Evolutionary conservation across 1,139 yeast species (phyloP).

Genomic region (Pichia cactophila): DNA sequence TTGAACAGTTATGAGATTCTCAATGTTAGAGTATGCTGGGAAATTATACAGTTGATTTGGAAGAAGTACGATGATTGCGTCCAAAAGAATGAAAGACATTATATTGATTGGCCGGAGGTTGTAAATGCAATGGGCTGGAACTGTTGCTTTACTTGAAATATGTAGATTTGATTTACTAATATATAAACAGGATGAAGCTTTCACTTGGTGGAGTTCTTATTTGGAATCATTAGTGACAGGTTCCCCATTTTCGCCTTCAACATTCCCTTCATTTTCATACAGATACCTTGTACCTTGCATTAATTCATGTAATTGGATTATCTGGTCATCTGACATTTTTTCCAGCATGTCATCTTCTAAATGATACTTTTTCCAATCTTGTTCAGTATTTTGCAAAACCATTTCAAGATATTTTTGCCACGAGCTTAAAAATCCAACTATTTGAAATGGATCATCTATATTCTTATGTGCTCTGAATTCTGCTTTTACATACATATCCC

Average conservation of each 20-base stretch:
- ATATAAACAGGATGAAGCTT: not conserved
- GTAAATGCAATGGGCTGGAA: constrained; percentile 27
- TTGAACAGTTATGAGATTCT: constrained; percentile 20
- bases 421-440: constrained; percentile 83
- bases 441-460: constrained; percentile 84
- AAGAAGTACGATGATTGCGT: constrained; percentile 16
- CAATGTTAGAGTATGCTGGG: constrained; percentile 25
- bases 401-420: constrained; percentile 87
- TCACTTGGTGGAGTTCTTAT: not conserved
- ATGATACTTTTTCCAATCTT: constrained; percentile 62
- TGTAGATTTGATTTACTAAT: not conserved
- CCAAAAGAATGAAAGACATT: constrained; percentile 5
- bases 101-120: constrained; percentile 27
- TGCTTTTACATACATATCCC: constrained; percentile 81
- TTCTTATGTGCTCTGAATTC: constrained; percentile 84
- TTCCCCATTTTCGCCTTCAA: constrained; percentile 1
- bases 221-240: not conserved
- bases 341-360: constrained; percentile 60
- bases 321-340: constrained; percentile 86
- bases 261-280: constrained; percentile 13
- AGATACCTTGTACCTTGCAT: constrained; percentile 50
- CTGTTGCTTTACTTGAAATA: constrained; percentile 21
- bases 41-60: constrained; percentile 25
- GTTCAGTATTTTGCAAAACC: constrained; percentile 47
- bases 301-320: constrained; percentile 71